These are phyloP conservation scores for Spiromastix sp. DNA, from an alignment of 2,329 filamentous ascomycete genomes.

Conservation along the genomic window DNA sequence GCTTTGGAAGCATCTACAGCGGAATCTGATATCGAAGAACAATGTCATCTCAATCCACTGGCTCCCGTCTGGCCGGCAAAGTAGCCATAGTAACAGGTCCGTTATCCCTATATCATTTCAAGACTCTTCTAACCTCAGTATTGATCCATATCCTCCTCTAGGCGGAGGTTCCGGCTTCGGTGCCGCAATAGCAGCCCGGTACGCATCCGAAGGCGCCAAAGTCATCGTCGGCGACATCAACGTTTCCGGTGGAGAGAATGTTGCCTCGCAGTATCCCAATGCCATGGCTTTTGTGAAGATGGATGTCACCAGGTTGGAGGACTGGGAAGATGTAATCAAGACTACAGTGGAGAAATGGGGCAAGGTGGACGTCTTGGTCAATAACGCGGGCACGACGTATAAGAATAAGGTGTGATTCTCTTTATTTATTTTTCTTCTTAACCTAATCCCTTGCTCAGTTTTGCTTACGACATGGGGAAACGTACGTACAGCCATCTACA, in stretches of 20 bases:
- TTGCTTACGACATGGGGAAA: background rate
- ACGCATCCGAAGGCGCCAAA: constrained; percentile 31
- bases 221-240: constrained; percentile 35
- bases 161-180: constrained; percentile 35
- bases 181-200: constrained; percentile 30
- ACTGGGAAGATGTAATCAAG: constrained; percentile 25
- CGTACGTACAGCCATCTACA: constrained; percentile 22
- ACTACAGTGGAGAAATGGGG: constrained; percentile 21
- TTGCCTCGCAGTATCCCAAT: constrained; percentile 20
- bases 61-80: constrained; percentile 33
- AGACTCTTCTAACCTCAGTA: background rate
- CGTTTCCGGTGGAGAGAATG: constrained; percentile 21
- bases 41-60: too few relatives aligned
- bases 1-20: too few relatives aligned
- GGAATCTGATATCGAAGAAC: too few relatives aligned
- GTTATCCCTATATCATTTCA: constrained; percentile 1
- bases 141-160: constrained; percentile 9
- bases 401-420: constrained; percentile 25
- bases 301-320: constrained; percentile 24
- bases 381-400: constrained; percentile 37
- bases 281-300: constrained; percentile 23
- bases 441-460: background rate
- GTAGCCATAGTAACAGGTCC: constrained; percentile 37
- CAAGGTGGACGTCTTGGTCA: constrained; percentile 35
- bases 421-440: background rate